Conservation (phyloP, 805 yeast genomes). For the Yarrowia sp. region DNA sequence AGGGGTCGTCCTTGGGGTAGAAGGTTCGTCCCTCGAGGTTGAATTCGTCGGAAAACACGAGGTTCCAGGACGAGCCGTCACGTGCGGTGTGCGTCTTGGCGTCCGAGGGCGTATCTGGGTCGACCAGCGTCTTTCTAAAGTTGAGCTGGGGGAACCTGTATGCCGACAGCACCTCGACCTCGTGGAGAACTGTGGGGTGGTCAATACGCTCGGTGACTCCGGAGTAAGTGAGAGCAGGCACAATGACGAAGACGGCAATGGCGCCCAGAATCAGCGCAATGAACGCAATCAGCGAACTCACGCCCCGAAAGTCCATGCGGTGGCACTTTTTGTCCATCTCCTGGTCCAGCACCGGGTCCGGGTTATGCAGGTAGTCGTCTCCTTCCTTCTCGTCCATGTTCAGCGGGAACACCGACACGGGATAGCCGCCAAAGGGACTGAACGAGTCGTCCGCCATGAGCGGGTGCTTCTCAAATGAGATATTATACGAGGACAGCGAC, state of each 20-base stretch:
- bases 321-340: constrained; percentile 62
- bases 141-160: constrained; percentile 88
- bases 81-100: constrained; percentile 60
- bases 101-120: constrained; percentile 71
- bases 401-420: constrained; percentile 89
- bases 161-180: constrained; percentile 83
- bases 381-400: constrained; percentile 91
- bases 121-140: constrained; percentile 65
- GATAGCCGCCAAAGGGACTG: constrained; percentile 94
- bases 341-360: constrained; percentile 93
- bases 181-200: constrained; percentile 75
- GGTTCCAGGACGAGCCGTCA: constrained; percentile 71
- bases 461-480: constrained; percentile 40
- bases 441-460: constrained; percentile 47
- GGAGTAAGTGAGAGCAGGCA: constrained; percentile 75
- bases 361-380: constrained; percentile 94
- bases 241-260: constrained; percentile 72
- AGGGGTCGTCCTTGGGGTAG: constrained; percentile 89
- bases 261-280: constrained; percentile 65
- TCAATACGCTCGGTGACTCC: constrained; percentile 79
- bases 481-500: constrained; percentile 5
- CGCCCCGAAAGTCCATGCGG: constrained; percentile 51
- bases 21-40: constrained; percentile 88
- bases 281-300: constrained; percentile 52
- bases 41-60: constrained; percentile 92